Evolutionary conservation across 169 alveolate genomes (phyloP).

Genomic region (Babesia bigemina): DNA sequence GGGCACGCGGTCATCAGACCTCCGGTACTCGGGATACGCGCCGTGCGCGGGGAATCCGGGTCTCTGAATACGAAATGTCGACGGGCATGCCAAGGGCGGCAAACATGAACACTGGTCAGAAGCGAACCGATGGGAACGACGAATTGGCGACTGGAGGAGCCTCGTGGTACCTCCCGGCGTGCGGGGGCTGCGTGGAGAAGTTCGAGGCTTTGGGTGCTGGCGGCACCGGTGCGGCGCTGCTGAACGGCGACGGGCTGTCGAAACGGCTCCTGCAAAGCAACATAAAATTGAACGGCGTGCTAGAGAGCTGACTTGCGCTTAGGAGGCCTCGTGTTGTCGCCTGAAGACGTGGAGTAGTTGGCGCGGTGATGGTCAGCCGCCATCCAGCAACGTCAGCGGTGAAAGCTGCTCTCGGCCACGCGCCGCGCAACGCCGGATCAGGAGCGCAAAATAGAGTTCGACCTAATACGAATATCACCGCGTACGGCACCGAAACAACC

Average conservation of each 20-base stretch:
- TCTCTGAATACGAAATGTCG: slow-evolving; percentile 4
- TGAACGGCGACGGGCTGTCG: slow-evolving; percentile 12
- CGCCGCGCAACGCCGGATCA: neutral
- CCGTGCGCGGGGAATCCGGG: neutral
- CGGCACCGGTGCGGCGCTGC: neutral
- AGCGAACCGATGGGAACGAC: slow-evolving; percentile 22
- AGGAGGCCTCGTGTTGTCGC: neutral
- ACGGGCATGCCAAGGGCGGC: neutral
- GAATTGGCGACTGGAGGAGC: neutral
- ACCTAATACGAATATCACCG: neutral
- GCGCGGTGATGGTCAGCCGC: neutral
- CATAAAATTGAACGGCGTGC: slow-evolving; percentile 3
- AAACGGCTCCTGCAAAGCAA: slow-evolving; percentile 41
- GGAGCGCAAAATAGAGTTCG: too few relatives aligned
- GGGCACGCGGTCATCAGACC: neutral
- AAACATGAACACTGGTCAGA: neutral
- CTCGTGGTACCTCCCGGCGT: neutral
- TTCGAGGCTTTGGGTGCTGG: neutral
- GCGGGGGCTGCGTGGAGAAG: neutral
- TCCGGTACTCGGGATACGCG: neutral
- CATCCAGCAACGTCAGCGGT: neutral
- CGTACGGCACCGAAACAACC: neutral
- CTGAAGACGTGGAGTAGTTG: neutral
- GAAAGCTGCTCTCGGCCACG: neutral
- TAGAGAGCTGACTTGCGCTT: slow-evolving; percentile 44